Conservation (phyloP, 352 stramenopile genomes). For the Globisporangium spiculum region DNA sequence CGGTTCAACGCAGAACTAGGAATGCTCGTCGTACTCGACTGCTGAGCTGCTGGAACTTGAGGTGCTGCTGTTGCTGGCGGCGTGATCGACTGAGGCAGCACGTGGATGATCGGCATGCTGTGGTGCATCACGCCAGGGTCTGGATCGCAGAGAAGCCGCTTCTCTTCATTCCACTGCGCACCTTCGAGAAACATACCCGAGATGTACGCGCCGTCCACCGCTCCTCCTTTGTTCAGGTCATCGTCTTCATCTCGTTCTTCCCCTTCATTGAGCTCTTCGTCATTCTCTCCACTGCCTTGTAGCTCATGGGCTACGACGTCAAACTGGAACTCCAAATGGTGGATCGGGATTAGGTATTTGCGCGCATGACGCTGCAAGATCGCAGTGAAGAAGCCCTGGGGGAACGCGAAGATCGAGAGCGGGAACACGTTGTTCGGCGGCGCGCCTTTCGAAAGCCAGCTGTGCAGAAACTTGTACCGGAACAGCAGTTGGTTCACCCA, state of each 20-base stretch:
- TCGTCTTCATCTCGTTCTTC: constrained; percentile 13
- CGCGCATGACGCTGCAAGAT: constrained; percentile 71
- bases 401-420: constrained; percentile 68
- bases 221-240: constrained; percentile 15
- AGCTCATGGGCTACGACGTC: constrained; percentile 47
- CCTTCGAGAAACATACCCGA: constrained; percentile 68
- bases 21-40: neutral
- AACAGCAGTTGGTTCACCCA: constrained; percentile 61
- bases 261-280: neutral
- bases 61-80: neutral
- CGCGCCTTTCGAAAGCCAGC: constrained; percentile 36
- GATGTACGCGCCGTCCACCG: constrained; percentile 48
- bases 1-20: neutral
- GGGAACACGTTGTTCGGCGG: constrained; percentile 38
- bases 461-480: constrained; percentile 53
- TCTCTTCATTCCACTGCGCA: constrained; percentile 56
- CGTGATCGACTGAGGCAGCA: constrained; percentile 51
- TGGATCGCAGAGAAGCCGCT: constrained; percentile 47
- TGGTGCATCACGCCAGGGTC: constrained; percentile 60
- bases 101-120: constrained; percentile 84
- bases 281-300: neutral
- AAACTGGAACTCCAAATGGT: constrained; percentile 79
- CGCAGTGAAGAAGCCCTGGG: constrained; percentile 75
- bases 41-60: constrained; percentile 1
- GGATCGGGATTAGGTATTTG: constrained; percentile 65